Percentiles rank a stretch among this genome's conserved stretches.
phyloP scores from a whole-genome alignment of 78 protist genomes.

The Blattamonas nauphoetae region DNA sequence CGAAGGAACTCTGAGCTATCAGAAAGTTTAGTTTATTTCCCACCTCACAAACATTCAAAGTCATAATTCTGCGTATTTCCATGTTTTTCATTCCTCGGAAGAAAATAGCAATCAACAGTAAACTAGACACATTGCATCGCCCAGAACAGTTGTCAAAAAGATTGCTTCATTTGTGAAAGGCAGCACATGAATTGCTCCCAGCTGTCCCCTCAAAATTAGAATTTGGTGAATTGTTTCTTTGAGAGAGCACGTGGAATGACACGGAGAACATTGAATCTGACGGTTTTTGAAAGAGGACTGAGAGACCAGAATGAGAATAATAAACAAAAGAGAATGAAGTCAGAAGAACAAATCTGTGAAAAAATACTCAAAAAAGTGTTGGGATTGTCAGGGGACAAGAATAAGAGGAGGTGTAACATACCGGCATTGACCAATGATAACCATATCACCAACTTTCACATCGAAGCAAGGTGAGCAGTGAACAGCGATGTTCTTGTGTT shows the following conservation, averaged over 20 bases:
- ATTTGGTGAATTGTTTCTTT: not conserved
- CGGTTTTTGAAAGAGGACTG: conserved; percentile 92
- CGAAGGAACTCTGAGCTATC: conserved; percentile 53
- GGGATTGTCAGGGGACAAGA: no score
- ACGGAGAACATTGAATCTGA: conserved; percentile 91
- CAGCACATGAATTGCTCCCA: no score
- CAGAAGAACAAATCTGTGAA: not conserved
- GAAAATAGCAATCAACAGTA: no score
- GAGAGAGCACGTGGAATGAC: conserved; percentile 32
- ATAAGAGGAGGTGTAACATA: not conserved
- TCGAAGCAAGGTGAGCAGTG: conserved; percentile 94
- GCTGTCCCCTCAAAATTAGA: no score
- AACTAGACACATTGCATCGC: no score
- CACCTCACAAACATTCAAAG: no score
- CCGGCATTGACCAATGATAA: conserved; percentile 85
- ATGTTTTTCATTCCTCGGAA: no score
- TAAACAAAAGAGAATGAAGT: not conserved
- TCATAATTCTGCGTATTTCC: no score
- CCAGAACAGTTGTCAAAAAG: no score
- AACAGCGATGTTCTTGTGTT: conserved; percentile 93
- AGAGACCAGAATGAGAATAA: no score
- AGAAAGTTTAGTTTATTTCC: conserved; percentile 20
- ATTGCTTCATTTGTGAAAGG: no score
- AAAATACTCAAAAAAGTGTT: no score
- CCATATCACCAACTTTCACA: conserved; percentile 77